A percentile compares a stretch with the other conserved stretches of the same genome.
Evolutionary conservation across 306 rosid genomes (phyloP).

Genomic region (Lupinus albus): DNA sequence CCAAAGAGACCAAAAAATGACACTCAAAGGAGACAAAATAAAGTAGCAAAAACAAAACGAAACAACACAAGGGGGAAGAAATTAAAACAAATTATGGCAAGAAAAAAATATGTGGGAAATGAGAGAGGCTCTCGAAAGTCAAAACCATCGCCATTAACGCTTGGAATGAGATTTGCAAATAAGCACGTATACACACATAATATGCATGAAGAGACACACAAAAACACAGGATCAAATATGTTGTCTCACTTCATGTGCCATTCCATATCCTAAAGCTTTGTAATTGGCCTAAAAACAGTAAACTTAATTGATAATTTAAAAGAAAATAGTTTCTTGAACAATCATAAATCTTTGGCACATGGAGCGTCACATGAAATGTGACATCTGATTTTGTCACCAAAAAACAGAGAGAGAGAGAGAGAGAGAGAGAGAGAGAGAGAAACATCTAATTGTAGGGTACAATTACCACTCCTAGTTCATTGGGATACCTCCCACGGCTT

Average conservation of each 20-base stretch:
- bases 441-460: constrained; percentile 32
- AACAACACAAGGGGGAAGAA: neutral
- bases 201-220: neutral
- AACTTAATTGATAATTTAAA: no score
- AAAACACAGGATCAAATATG: no score
- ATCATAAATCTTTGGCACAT: no score
- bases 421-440: neutral
- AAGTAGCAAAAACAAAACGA: neutral
- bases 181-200: constrained; percentile 12
- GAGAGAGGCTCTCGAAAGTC: constrained; percentile 1
- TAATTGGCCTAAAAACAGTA: no score
- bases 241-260: no score
- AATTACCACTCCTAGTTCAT: constrained; percentile 98
- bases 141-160: constrained; percentile 19
- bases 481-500: constrained; percentile 90
- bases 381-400: no score
- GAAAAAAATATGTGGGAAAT: neutral
- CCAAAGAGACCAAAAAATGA: constrained; percentile 7
- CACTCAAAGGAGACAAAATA: neutral
- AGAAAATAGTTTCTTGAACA: no score
- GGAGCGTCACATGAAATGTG: no score
- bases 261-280: no score
- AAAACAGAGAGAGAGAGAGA: neutral
- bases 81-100: constrained; percentile 26
- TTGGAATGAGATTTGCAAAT: constrained; percentile 24